phyloP scores from a whole-genome alignment of 805 yeast species.

The Nakazawaea laoshanensis region DNA sequence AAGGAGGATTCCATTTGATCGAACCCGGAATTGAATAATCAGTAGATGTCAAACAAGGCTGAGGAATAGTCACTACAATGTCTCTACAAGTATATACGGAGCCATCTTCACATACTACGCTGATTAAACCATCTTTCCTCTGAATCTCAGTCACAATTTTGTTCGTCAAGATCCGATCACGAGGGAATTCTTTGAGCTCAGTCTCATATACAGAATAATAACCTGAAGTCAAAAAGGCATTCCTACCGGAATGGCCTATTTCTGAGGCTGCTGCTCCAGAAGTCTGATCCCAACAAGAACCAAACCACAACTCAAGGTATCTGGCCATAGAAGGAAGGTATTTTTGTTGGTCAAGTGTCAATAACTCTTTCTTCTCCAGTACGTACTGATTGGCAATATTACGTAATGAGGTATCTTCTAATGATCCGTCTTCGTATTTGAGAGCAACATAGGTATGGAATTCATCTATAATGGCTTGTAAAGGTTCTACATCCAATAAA shows the following conservation, averaged over 20 bases:
- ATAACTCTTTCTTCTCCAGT: constrained; percentile 29
- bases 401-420: constrained; percentile 48
- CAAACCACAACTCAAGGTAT: constrained; percentile 67
- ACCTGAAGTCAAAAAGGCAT: constrained; percentile 56
- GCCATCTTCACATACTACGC: constrained; percentile 10
- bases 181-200: constrained; percentile 19
- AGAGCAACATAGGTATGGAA: constrained; percentile 16
- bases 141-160: constrained; percentile 18
- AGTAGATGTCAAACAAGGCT: constrained; percentile 43
- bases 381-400: constrained; percentile 42
- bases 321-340: constrained; percentile 45
- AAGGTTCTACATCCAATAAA: constrained; percentile 43
- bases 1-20: constrained; percentile 7
- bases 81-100: constrained; percentile 1
- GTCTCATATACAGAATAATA: constrained; percentile 30
- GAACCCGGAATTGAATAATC: constrained; percentile 10
- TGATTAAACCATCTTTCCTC: constrained; percentile 15
- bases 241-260: constrained; percentile 61
- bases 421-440: constrained; percentile 28
- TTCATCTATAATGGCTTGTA: constrained; percentile 23
- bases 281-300: constrained; percentile 53
- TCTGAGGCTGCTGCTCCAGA: constrained; percentile 50
- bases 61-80: constrained; percentile 57
- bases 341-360: constrained; percentile 42
- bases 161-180: constrained; percentile 14